Percentiles rank a stretch among this genome's conserved stretches.
Evolutionary conservation across 768 basidiomycete genomes (phyloP).

Genomic region (Tulasnella calospora): DNA sequence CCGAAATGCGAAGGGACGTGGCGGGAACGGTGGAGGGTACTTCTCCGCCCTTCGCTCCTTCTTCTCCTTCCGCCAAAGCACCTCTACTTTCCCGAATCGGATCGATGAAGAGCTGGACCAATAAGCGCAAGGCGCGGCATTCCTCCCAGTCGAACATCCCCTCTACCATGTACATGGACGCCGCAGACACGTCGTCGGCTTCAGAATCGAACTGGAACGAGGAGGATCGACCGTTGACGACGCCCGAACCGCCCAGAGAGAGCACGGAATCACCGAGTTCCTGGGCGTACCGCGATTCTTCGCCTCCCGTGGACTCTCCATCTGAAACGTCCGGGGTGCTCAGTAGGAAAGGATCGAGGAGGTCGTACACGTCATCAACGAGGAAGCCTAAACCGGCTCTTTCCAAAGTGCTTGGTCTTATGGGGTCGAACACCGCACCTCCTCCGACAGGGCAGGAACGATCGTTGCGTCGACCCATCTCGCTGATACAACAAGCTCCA

Average conservation of each 20-base stretch:
- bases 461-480: slow-evolving; percentile 6
- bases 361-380: not conserved
- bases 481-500: not conserved
- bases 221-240: not conserved
- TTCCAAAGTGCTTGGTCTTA: slow-evolving; percentile 14
- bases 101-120: slow-evolving; percentile 52
- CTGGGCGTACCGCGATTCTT: not conserved
- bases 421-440: not conserved
- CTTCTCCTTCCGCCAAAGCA: slow-evolving; percentile 37
- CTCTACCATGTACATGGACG: slow-evolving; percentile 32
- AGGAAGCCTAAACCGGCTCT: not conserved
- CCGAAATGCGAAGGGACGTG: not conserved
- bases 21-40: slow-evolving; percentile 2
- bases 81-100: slow-evolving; percentile 53
- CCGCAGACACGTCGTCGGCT: not conserved
- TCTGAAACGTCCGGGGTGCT: not conserved
- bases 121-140: not conserved
- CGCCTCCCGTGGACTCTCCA: not conserved
- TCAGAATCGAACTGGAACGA: not conserved
- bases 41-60: slow-evolving; percentile 24
- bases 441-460: not conserved
- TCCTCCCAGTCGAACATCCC: slow-evolving; percentile 30
- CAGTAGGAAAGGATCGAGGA: not conserved
- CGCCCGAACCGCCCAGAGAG: not conserved
- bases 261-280: not conserved